Conservation (phyloP, 352 stramenopile species). For the Phytophthora meadii region DNA sequence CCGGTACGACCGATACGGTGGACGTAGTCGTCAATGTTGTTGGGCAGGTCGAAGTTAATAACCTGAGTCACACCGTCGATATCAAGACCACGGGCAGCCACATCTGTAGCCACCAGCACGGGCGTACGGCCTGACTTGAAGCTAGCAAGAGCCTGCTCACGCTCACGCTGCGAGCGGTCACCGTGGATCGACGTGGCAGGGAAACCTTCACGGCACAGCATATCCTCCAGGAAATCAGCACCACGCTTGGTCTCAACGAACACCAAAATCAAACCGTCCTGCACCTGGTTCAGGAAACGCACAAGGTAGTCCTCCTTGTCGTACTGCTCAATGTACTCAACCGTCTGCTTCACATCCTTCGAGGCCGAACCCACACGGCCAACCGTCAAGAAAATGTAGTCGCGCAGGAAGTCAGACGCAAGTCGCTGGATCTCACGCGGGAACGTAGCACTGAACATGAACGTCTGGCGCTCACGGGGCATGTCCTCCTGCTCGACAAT, state of each 20-base stretch:
- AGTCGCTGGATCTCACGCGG: slow-evolving; percentile 96
- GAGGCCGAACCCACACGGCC: slow-evolving; percentile 97
- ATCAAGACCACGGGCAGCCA: slow-evolving; percentile 98
- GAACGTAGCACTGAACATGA: slow-evolving; percentile 99
- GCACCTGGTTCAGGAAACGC: slow-evolving; percentile 94
- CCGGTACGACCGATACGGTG: slow-evolving; percentile 99
- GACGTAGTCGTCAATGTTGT: slow-evolving; percentile 99
- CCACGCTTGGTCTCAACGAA: slow-evolving; percentile 99
- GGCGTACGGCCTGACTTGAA: slow-evolving; percentile 93
- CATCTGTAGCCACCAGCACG: slow-evolving; percentile 98
- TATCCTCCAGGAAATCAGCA: slow-evolving; percentile 96
- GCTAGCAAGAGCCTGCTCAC: slow-evolving; percentile 91
- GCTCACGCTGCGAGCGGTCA: slow-evolving; percentile 96
- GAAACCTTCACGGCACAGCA: slow-evolving; percentile 93
- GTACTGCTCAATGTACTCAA: slow-evolving; percentile 97
- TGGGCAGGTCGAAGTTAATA: slow-evolving; percentile 99
- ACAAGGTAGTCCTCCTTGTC: slow-evolving; percentile 98
- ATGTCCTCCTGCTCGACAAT: slow-evolving; percentile 99
- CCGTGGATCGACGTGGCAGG: slow-evolving; percentile 97
- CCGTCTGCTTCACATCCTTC: slow-evolving; percentile 98
- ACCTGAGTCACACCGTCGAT: slow-evolving; percentile 97
- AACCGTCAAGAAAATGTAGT: slow-evolving; percentile 99
- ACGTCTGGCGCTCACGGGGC: slow-evolving; percentile 97
- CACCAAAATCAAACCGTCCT: slow-evolving; percentile 94
- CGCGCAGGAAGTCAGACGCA: slow-evolving; percentile 97